Evolutionary conservation across 371 early-diverging fungal species (phyloP).

Genomic region (Sporodiniella umbellata): DNA sequence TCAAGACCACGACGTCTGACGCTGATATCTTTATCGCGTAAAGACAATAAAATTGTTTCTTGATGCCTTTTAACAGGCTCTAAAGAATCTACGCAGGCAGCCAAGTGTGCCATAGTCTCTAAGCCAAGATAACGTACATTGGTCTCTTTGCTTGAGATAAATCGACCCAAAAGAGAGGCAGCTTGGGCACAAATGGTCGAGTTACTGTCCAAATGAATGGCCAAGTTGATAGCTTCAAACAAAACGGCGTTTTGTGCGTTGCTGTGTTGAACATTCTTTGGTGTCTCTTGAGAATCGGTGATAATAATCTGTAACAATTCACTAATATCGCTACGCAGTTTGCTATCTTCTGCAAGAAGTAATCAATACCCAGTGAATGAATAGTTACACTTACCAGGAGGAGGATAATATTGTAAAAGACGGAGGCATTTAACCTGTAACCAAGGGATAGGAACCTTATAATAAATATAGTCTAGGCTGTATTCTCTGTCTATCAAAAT

Average conservation of each 20-base stretch:
- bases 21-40: conserved; percentile 95
- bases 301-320: conserved; percentile 79
- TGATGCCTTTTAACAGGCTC: conserved; percentile 85
- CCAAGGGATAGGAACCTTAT: conserved; percentile 97
- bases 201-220: conserved; percentile 89
- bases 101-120: conserved; percentile 96
- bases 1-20: conserved; percentile 95
- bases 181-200: conserved; percentile 84
- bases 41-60: conserved; percentile 82
- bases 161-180: conserved; percentile 77
- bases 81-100: conserved; percentile 82
- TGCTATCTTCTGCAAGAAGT: conserved; percentile 47
- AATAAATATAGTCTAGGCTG: conserved; percentile 88
- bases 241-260: conserved; percentile 95
- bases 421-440: conserved; percentile 93
- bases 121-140: conserved; percentile 93
- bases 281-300: conserved; percentile 78
- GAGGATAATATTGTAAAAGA: conserved; percentile 92
- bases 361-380: background rate
- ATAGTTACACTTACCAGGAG: conserved; percentile 62
- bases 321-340: conserved; percentile 61
- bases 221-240: conserved; percentile 94
- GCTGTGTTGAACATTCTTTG: conserved; percentile 94
- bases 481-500: conserved; percentile 86
- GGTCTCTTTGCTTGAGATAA: conserved; percentile 91